phyloP scores from a whole-genome alignment of 1,139 yeast species.

The Meyerozyma carpophila region DNA sequence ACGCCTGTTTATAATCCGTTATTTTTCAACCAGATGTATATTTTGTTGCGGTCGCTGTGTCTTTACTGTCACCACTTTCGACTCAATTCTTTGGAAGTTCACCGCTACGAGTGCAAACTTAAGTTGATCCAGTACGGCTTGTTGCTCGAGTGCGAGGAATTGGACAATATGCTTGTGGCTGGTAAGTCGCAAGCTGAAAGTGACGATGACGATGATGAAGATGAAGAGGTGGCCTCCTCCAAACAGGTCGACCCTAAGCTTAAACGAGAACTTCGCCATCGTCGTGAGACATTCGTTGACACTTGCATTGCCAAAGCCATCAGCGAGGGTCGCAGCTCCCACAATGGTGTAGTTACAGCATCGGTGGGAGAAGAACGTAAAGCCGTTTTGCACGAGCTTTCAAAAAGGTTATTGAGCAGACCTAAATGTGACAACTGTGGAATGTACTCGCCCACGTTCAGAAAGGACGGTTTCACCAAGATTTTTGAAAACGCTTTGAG shows the following conservation, averaged over 20 bases:
- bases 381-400: constrained; percentile 65
- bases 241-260: constrained; percentile 30
- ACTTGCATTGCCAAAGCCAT: constrained; percentile 69
- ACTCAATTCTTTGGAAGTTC: constrained; percentile 62
- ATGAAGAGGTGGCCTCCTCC: constrained; percentile 15
- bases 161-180: constrained; percentile 55
- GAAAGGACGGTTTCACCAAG: constrained; percentile 93
- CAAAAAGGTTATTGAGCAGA: constrained; percentile 65
- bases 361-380: constrained; percentile 87
- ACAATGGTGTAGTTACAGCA: constrained; percentile 70
- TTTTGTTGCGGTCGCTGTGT: constrained; percentile 80
- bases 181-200: constrained; percentile 24
- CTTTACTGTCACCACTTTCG: constrained; percentile 86
- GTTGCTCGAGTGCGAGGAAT: constrained; percentile 66
- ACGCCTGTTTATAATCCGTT: constrained; percentile 93
- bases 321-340: constrained; percentile 66
- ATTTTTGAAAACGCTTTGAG: constrained; percentile 82
- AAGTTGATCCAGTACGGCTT: constrained; percentile 84
- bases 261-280: constrained; percentile 44
- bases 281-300: constrained; percentile 69
- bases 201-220: constrained; percentile 29
- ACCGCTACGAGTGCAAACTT: constrained; percentile 73
- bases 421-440: constrained; percentile 94
- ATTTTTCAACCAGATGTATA: constrained; percentile 86
- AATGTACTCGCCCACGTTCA: constrained; percentile 87